A percentile compares a stretch with the other conserved stretches of the same genome.
These are phyloP conservation scores for Skeletonema grethae DNA, from an alignment of 108 stramenopile genomes.

Conservation along the genomic window DNA sequence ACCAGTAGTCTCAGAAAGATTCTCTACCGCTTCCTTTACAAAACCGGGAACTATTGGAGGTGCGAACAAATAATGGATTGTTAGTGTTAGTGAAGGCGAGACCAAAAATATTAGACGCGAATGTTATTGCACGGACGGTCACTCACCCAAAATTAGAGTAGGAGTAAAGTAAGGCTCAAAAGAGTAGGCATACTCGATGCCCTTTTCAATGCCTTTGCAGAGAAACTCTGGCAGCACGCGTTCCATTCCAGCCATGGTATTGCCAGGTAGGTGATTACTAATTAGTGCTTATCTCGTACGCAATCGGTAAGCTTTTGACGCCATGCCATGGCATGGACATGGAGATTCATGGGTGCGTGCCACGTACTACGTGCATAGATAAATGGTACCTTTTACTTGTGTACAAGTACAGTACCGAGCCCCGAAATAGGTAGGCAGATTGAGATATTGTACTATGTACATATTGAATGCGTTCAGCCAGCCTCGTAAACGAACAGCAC, in stretches of 20 bases:
- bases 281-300: too few species aligned
- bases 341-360: too few species aligned
- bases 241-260: constrained; percentile 35
- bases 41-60: constrained; percentile 67
- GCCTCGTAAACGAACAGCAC: too few species aligned
- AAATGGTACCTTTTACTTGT: too few species aligned
- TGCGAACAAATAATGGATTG: not conserved
- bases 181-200: constrained; percentile 72
- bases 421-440: too few species aligned
- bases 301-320: not conserved
- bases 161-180: constrained; percentile 69
- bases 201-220: constrained; percentile 50
- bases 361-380: too few species aligned
- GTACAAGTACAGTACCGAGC: too few species aligned
- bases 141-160: constrained; percentile 87
- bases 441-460: too few species aligned
- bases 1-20: constrained; percentile 72
- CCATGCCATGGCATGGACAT: too few species aligned
- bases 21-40: constrained; percentile 59
- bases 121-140: not conserved
- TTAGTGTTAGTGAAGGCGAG: not conserved
- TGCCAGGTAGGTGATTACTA: not conserved
- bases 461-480: too few species aligned
- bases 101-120: not conserved
- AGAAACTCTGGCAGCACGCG: constrained; percentile 49